These are phyloP conservation scores for Pyrus pyrifolia DNA, from an alignment of 306 rosid species.

Conservation along the genomic window DNA sequence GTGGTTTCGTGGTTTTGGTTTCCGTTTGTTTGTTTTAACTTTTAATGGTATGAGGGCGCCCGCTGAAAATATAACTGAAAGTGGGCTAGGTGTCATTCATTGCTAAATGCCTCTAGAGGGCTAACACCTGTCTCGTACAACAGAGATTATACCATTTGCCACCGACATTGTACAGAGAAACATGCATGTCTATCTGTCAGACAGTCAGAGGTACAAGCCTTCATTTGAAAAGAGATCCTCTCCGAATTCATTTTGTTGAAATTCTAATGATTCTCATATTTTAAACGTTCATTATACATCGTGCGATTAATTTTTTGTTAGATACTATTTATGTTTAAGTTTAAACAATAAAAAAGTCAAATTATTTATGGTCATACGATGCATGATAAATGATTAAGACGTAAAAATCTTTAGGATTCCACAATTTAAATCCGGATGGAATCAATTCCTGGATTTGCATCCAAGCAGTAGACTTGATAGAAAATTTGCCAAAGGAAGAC, in stretches of 20 bases:
- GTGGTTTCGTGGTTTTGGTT: not conserved
- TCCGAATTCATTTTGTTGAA: too few species aligned
- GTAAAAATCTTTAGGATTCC: too few species aligned
- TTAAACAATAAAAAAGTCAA: too few species aligned
- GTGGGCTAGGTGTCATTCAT: not conserved
- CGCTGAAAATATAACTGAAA: too few species aligned
- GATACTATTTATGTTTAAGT: too few species aligned
- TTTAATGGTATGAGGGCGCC: not conserved
- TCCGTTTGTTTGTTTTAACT: not conserved
- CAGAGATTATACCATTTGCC: too few species aligned
- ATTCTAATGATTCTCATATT: rapidly evolving
- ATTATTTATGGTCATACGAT: rapidly evolving
- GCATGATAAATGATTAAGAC: too few species aligned
- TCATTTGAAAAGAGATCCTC: too few species aligned
- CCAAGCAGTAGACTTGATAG: too few species aligned
- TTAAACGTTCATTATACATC: rapidly evolving
- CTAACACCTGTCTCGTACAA: not conserved
- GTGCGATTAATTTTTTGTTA: rapidly evolving
- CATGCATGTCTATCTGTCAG: not conserved
- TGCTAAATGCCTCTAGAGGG: not conserved
- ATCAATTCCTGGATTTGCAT: too few species aligned
- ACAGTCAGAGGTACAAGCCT: too few species aligned
- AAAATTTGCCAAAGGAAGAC: too few species aligned
- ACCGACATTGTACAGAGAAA: not conserved
- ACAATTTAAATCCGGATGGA: rapidly evolving